These are phyloP conservation scores for Paxillus ammoniavirescens DNA, from an alignment of 768 basidiomycete genomes.

Conservation along the genomic window DNA sequence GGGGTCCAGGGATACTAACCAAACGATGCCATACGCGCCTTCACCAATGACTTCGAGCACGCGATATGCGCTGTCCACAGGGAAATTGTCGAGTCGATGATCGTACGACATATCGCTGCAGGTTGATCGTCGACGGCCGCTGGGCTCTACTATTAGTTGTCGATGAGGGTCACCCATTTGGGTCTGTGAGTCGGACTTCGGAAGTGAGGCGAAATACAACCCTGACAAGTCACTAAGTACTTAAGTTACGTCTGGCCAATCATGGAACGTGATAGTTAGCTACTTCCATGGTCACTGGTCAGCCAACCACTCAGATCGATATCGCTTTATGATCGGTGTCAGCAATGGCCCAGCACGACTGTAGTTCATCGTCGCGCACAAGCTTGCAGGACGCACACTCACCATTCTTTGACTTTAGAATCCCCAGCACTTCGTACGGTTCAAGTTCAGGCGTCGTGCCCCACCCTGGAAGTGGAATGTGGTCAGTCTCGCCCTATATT, in stretches of 20 bases:
- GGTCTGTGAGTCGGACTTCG: conserved; percentile 19
- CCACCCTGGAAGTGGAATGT: not conserved
- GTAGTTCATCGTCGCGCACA: not conserved
- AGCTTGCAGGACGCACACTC: no score
- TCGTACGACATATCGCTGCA: conserved; percentile 22
- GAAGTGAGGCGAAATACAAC: conserved; percentile 4
- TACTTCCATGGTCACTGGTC: no score
- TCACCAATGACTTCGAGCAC: conserved; percentile 88
- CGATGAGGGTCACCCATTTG: not conserved
- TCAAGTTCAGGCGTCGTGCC: not conserved
- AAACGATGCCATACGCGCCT: conserved; percentile 93
- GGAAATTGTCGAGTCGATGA: conserved; percentile 42
- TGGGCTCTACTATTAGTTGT: not conserved
- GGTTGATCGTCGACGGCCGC: conserved; percentile 4
- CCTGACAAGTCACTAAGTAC: no score
- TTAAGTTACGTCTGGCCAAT: no score
- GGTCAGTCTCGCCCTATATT: not conserved
- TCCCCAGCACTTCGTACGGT: not conserved
- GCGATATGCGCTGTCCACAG: conserved; percentile 58
- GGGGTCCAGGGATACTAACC: conserved; percentile 32
- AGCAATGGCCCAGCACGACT: conserved; percentile 1
- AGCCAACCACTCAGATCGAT: no score
- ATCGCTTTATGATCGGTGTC: not conserved
- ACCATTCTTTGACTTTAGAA: no score
- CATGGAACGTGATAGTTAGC: no score